phyloP scores from a whole-genome alignment of 2,329 filamentous ascomycete genomes.

The Pyrenochaeta sp. region DNA sequence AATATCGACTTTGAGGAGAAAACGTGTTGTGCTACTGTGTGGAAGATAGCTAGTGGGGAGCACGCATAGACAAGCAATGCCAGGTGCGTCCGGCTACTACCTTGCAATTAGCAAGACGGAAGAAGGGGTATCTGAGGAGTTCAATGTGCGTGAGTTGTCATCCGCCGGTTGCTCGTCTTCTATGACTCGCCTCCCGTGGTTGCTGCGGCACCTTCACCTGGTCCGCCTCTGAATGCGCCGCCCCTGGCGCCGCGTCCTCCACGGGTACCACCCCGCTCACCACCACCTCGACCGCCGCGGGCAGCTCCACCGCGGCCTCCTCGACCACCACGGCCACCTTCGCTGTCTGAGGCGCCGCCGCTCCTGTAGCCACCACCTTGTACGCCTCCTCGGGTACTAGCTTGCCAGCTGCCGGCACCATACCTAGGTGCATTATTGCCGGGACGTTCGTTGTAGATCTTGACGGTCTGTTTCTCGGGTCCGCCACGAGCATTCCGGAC shows the following conservation, averaged over 20 bases:
- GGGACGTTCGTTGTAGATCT: conserved; percentile 77
- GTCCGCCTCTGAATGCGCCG: conserved; percentile 41
- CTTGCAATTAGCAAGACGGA: conserved; percentile 27
- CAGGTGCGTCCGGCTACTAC: conserved; percentile 12
- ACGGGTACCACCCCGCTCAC: conserved; percentile 48
- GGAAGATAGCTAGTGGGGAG: conserved; percentile 14
- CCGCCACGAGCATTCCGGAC: conserved; percentile 77
- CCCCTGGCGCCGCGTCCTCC: conserved; percentile 52
- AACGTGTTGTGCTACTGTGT: too few relatives aligned
- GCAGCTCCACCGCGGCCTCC: conserved; percentile 55
- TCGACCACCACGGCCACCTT: conserved; percentile 68
- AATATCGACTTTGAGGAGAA: too few relatives aligned
- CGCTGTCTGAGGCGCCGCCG: conserved; percentile 77
- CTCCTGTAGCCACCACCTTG: conserved; percentile 82
- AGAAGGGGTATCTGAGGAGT: conserved; percentile 43
- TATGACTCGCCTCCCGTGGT: conserved; percentile 50
- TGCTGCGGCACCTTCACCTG: conserved; percentile 44
- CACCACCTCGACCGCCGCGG: conserved; percentile 62
- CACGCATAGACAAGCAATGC: conserved; percentile 3
- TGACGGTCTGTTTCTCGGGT: conserved; percentile 80
- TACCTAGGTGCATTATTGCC: conserved; percentile 54
- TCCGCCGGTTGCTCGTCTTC: conserved; percentile 16
- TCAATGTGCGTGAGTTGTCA: conserved; percentile 20
- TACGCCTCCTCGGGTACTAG: conserved; percentile 69
- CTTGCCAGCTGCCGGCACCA: conserved; percentile 66